A percentile compares a stretch with the other conserved stretches of the same genome.
phyloP scores from a whole-genome alignment of 768 basidiomycete species.

The Lentinula guzmanii region DNA sequence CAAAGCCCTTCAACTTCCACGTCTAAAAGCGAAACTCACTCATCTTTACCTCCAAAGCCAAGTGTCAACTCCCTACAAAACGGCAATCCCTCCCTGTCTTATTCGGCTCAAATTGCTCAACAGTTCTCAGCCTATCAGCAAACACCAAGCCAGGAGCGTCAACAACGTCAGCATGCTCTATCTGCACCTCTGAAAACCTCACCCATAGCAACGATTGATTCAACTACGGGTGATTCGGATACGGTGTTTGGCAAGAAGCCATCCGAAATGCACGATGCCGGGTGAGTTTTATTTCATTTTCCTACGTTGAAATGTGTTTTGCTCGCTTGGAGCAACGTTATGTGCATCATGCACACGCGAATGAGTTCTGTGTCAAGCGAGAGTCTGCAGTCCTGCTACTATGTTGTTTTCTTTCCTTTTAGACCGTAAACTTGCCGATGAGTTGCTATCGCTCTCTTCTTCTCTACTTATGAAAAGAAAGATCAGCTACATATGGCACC shows the following conservation, averaged over 20 bases:
- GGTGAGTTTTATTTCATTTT: slow-evolving; percentile 49
- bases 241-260: slow-evolving; percentile 54
- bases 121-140: slow-evolving; percentile 63
- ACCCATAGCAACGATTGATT: slow-evolving; percentile 15
- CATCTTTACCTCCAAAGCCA: slow-evolving; percentile 6
- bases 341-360: background rate
- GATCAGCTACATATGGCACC: background rate
- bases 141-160: slow-evolving; percentile 59
- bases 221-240: slow-evolving; percentile 26
- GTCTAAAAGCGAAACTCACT: background rate
- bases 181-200: slow-evolving; percentile 20
- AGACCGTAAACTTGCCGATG: background rate
- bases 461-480: slow-evolving; percentile 8
- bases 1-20: background rate
- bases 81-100: slow-evolving; percentile 15
- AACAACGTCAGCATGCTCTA: slow-evolving; percentile 27
- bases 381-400: background rate
- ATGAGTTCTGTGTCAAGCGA: background rate
- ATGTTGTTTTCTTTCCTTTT: background rate
- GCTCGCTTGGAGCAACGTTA: background rate
- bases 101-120: slow-evolving; percentile 60
- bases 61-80: background rate
- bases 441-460: slow-evolving; percentile 12
- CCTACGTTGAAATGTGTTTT: background rate
- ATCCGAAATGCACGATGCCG: slow-evolving; percentile 76